phyloP scores from a whole-genome alignment of 495 filamentous ascomycete genomes.

The Choiromyces venosus region DNA sequence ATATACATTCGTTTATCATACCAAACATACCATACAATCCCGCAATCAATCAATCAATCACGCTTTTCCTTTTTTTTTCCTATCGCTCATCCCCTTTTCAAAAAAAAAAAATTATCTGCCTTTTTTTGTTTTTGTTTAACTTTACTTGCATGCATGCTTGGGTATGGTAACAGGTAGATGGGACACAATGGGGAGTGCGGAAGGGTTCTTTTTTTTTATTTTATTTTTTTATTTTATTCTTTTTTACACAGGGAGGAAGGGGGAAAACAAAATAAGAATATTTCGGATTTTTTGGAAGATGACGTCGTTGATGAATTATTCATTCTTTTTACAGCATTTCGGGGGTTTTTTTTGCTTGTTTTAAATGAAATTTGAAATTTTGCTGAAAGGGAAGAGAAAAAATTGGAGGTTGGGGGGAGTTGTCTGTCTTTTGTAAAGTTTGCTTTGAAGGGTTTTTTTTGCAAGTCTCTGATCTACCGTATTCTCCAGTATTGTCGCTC shows the following conservation, averaged over 20 bases:
- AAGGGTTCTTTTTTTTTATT: conserved; percentile 5
- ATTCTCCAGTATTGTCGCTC: too few relatives aligned
- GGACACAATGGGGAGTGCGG: neutral
- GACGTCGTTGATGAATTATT: too few relatives aligned
- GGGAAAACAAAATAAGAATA: neutral
- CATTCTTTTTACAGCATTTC: too few relatives aligned
- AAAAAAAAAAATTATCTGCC: neutral
- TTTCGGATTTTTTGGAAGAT: too few relatives aligned
- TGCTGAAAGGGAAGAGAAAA: too few relatives aligned
- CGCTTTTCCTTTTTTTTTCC: neutral
- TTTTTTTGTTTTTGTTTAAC: neutral
- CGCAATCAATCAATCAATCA: neutral
- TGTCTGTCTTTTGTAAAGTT: too few relatives aligned
- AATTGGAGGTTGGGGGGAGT: too few relatives aligned
- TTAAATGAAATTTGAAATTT: too few relatives aligned
- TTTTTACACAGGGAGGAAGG: conserved; percentile 32
- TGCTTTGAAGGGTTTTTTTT: too few relatives aligned
- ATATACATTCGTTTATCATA: neutral
- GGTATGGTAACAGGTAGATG: conserved; percentile 5
- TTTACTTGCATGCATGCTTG: conserved; percentile 8
- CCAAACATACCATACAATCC: neutral
- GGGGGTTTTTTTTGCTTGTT: too few relatives aligned
- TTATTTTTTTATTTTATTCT: conserved; percentile 5
- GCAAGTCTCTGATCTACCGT: too few relatives aligned
- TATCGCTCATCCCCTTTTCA: too few relatives aligned